Base-by-base conservation (phyloP, 768 basidiomycete species). In the Holtermannia corniformis region DNA sequence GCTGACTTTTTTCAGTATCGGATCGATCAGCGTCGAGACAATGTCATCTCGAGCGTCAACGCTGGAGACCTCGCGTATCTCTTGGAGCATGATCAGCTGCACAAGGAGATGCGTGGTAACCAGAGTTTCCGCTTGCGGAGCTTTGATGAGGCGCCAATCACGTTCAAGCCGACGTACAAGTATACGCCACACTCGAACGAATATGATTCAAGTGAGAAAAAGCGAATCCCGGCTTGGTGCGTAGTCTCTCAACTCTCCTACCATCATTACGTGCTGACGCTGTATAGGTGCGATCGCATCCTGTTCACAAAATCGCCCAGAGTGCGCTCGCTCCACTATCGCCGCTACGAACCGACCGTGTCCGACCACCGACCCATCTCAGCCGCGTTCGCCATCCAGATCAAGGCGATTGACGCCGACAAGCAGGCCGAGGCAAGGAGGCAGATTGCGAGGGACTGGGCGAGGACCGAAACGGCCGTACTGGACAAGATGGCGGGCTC, bases 301-400 rank as follows among this genome's bases (percentile, higher is more conserved):
- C 74, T 97, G 41, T 93, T 84, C 81, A 81, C 82, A 3, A 62
- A 66, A 27, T 61, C 58, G 19, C 56, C 59, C 0, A 77, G 87
- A 5, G 82, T 93, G 24, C 67, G 75, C 50, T 78, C 81, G 65
- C 55, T 87, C 59, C 81, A 81, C 62, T 95, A 99, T 71, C 71
- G 72, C 41, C 78, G 93, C 19, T 92, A 87, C 71, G 91, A 95
- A 71, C 80, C 78, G 48, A 86, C 88, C 59, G 82, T 92, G 3
- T 87, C 86, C 7, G 91, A 96, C 73, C 92, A 95, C 72, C 78
- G 87, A 4, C 89, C 92, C 5, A 80, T 97, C 44, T 88, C 85
- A 25, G 84, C 86, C 4, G 85, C 77, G 3, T 90, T 91, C 69
- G 72, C 70, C 47, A 73, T 91, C 32, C 83, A 78, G 45, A 78